These are phyloP conservation scores for Trypanosoma brucei DNA, from an alignment of 208 protist species.

Conservation along the genomic window DNA sequence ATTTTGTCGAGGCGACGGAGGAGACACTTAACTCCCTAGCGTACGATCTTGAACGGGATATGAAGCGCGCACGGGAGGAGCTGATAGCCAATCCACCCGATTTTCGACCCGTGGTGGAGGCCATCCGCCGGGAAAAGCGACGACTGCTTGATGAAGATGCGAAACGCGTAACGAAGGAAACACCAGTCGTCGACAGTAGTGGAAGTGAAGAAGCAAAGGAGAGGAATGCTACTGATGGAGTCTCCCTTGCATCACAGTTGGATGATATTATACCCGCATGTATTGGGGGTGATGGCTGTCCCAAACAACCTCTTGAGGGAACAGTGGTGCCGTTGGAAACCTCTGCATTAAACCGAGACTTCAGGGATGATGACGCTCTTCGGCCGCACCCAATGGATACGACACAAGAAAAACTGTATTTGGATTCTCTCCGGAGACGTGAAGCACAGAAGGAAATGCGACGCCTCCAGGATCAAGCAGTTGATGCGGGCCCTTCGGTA, in stretches of 20 bases:
- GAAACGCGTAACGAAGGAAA: background rate
- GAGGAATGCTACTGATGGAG: background rate
- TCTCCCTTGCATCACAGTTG: too few species aligned
- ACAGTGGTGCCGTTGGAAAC: background rate
- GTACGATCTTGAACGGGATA: conserved; percentile 27
- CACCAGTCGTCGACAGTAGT: background rate
- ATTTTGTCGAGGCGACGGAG: conserved; percentile 66
- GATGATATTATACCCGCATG: too few species aligned
- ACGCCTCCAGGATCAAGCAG: conserved; percentile 20
- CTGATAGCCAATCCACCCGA: conserved; percentile 43
- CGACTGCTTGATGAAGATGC: conserved; percentile 20
- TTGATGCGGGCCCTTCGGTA: background rate
- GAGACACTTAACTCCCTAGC: conserved; percentile 41
- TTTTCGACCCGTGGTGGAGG: conserved; percentile 51
- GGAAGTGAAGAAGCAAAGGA: background rate
- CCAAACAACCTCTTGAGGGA: background rate
- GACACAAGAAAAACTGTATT: conserved; percentile 35
- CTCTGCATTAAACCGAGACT: background rate
- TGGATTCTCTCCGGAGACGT: conserved; percentile 18
- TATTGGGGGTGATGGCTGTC: too few species aligned
- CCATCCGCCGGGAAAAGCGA: conserved; percentile 44
- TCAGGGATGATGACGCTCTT: background rate
- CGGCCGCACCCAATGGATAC: conserved; percentile 77
- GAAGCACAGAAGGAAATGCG: conserved; percentile 39
- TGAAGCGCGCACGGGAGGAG: conserved; percentile 36